Percentiles rank a stretch among this genome's conserved stretches.
phyloP scores from a whole-genome alignment of 306 rosid genomes.

The Begonia peltatifolia region DNA sequence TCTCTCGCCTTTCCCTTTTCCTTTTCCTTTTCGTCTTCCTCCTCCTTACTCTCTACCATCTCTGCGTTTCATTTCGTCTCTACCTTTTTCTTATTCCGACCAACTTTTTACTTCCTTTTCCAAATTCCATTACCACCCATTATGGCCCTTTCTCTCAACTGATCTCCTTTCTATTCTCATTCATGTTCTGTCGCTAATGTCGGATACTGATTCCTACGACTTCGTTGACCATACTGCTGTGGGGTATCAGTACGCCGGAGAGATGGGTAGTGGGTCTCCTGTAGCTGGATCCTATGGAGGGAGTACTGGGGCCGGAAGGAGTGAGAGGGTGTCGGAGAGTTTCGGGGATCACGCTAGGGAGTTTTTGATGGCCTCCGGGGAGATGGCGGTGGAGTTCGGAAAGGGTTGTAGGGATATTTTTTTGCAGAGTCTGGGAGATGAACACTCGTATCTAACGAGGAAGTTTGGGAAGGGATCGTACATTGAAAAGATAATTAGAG shows the following conservation, averaged over 20 bases:
- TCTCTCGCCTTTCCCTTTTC: no score
- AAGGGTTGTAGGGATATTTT: slow-evolving; percentile 85
- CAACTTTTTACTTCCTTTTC: neutral
- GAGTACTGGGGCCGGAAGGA: slow-evolving; percentile 8
- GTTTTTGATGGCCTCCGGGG: slow-evolving; percentile 62
- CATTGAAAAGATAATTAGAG: slow-evolving; percentile 24
- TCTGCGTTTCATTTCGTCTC: neutral
- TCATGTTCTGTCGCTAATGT: neutral
- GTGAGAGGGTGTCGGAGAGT: slow-evolving; percentile 23
- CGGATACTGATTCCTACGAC: neutral
- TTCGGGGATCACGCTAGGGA: slow-evolving; percentile 38
- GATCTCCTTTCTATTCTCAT: neutral
- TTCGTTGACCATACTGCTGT: neutral
- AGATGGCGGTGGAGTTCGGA: slow-evolving; percentile 68
- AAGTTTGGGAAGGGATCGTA: slow-evolving; percentile 44
- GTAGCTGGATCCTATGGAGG: slow-evolving; percentile 3
- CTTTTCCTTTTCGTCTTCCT: neutral
- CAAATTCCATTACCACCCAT: neutral
- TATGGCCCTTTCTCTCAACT: neutral
- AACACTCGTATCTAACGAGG: slow-evolving; percentile 36
- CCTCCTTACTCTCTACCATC: neutral
- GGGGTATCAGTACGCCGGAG: neutral
- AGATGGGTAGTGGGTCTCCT: neutral
- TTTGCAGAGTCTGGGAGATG: slow-evolving; percentile 54
- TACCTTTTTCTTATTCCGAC: neutral